Evolutionary conservation across 1,284 basidiomycete species (phyloP).

Genomic region (Stygiomarasmius scandens): DNA sequence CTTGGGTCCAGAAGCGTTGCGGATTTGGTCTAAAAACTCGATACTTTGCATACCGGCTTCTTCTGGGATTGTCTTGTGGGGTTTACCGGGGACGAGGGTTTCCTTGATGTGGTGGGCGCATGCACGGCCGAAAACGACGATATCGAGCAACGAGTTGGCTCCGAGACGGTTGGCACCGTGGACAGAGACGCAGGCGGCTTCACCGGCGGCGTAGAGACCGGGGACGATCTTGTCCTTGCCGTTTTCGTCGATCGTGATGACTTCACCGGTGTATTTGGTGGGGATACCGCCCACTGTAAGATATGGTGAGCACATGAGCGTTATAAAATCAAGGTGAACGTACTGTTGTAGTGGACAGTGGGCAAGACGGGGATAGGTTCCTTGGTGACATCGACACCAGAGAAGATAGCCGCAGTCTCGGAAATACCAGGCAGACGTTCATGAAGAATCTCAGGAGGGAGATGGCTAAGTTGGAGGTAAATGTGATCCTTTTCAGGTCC

Average conservation of each 20-base stretch:
- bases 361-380: conserved; percentile 98
- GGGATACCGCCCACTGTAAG: conserved; percentile 98
- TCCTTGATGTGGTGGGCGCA: conserved; percentile 98
- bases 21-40: conserved; percentile 89
- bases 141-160: conserved; percentile 98
- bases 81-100: conserved; percentile 85
- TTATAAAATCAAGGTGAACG: conserved; percentile 33
- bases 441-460: conserved; percentile 94
- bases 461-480: conserved; percentile 96
- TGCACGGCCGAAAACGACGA: conserved; percentile 98
- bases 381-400: conserved; percentile 99
- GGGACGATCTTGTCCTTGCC: conserved; percentile 96
- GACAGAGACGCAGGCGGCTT: conserved; percentile 98
- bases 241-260: conserved; percentile 81
- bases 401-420: conserved; percentile 98
- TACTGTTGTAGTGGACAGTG: conserved; percentile 95
- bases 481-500: conserved; percentile 99
- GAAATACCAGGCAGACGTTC: conserved; percentile 99
- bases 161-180: conserved; percentile 99
- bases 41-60: conserved; percentile 89
- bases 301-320: conserved; percentile 12
- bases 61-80: conserved; percentile 88
- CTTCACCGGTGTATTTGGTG: conserved; percentile 98
- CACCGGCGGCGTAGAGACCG: conserved; percentile 97
- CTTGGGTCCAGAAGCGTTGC: conserved; percentile 81